Base-by-base conservation (phyloP, 805 yeast genomes). In the Yarrowia porcina region DNA sequence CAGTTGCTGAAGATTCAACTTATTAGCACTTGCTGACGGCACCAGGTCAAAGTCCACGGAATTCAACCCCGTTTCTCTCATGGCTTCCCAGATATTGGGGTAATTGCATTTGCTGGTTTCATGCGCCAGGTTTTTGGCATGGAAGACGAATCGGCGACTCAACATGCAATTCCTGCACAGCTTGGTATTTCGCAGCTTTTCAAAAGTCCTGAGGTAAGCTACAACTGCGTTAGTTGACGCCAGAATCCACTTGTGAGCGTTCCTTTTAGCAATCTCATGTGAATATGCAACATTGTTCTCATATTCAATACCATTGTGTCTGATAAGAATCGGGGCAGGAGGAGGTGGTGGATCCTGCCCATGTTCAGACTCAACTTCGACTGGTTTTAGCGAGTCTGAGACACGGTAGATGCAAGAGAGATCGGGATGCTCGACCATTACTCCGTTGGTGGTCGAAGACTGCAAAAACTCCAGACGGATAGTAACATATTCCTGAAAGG, bases 181-280 rank as follows among this genome's bases (percentile, higher is more conserved):
- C 7, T 10, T 20, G 7, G 35, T 32, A 13, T 47, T 18, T 8
- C 41, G 39, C 8, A 49, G 5, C 30, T 7, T 10, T 39, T 49
- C 57, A 33, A 49, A 49, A 7, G 41, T 17, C 21, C 12, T 13
- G 21, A 49, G 41, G 13, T 49, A 33, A n/a, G 21, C 41, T 23
- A 4, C 12, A 8, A 33, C 32, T 10, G 32, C 30, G 21, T n/a
- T 5, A 15, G 57, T 32, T 2, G 54, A 47, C 28, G 18, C 38
- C 17, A 6, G 5, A 8, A 49, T 18, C 57, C 57, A 49, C 13
- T 33, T 32, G 18, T 49, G 23, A 10, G 57, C 39, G 41, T 33
- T 49, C 17, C 57, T 15, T 17, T 49, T 49, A 21, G 41, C 57
- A 6, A 49, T 49, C 12, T 49, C 57, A n/a, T 49, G 57, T 6